A percentile compares a stretch with the other conserved stretches of the same genome.
Evolutionary conservation across 179 eudicot species (phyloP).

Genomic region (Drosera spatulata): DNA sequence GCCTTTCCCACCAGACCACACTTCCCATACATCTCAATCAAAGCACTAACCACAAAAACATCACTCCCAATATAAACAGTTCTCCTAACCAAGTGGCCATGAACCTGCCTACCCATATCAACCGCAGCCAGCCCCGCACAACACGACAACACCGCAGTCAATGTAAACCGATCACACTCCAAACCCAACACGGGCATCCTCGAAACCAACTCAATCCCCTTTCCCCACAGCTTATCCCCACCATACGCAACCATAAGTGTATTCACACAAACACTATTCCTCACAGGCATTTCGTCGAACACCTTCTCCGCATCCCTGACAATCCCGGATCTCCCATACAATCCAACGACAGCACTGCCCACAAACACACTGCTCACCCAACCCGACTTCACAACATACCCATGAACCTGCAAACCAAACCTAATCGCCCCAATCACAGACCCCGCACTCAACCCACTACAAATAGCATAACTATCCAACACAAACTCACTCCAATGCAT

Average conservation of each 20-base stretch:
- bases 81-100: conserved; percentile 31
- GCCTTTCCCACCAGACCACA: conserved; percentile 54
- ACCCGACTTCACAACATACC: conserved; percentile 41
- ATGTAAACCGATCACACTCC: conserved; percentile 35
- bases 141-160: conserved; percentile 34
- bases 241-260: conserved; percentile 50
- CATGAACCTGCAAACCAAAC: conserved; percentile 43
- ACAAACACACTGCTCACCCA: conserved; percentile 60
- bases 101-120: conserved; percentile 49
- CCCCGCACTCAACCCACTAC: conserved; percentile 41
- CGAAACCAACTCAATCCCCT: conserved; percentile 38
- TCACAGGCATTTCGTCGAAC: conserved; percentile 54
- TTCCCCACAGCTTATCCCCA: conserved; percentile 47
- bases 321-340: conserved; percentile 34
- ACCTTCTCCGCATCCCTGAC: conserved; percentile 33
- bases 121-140: conserved; percentile 44
- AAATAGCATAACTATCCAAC: conserved; percentile 50
- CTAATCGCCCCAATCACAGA: conserved; percentile 17
- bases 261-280: conserved; percentile 59
- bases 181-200: conserved; percentile 34
- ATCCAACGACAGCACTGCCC: conserved; percentile 62
- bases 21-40: conserved; percentile 79
- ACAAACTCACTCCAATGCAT: conserved; percentile 37
- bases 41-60: conserved; percentile 50
- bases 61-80: conserved; percentile 25